Base-by-base conservation (phyloP, 2,329 filamentous ascomycete species). In the Fusarium robinianum region DNA sequence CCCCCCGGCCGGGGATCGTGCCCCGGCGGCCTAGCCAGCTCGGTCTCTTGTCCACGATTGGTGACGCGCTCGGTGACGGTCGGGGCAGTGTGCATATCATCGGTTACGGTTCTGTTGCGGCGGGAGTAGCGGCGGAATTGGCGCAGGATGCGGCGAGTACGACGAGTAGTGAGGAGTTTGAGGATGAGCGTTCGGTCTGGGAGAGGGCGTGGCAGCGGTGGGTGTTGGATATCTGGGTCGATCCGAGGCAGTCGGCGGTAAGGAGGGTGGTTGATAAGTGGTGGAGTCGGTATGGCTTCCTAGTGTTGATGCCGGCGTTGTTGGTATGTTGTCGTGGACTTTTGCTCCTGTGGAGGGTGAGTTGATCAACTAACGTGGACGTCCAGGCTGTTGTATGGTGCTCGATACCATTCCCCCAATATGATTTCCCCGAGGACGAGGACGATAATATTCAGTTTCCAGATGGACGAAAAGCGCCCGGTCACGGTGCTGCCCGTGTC, bases 351-450 rank as follows among this genome's bases (percentile, higher is more conserved):
- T 6, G 4, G 14, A 19, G 5, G 25, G 16, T 8, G 14, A 10
- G 8, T 24, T 11, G 15, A 32, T 11, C 3, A 6, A 39, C 58
- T 57, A 17, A 60, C 37, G 2, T 7, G 9, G 19, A 6, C n/a
- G 15, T 50, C 12, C 48, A 83, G 80, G 79, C 80, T 21, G 76
- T 85, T 36, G 72, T 72, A 9, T 86, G 83, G 83, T 85, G 81
- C 58, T 77, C 83, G 4, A 58, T 86, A 32, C 83, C 83, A 0
- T 81, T 86, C 49, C 83, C 83, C 14, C 78, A 84, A 57, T 85
- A 84, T 58, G 71, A 76, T 2, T 63, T 85, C 12, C 70, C 70
- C 1, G 65, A 75, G 24, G 68, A 74, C 44, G 67, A 71, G 32
- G 66, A 70, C 23, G 59, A 58, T 36, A 63, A 58, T 27, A 58